phyloP scores from a whole-genome alignment of 2,329 filamentous ascomycete genomes.

The Blastomyces percursus region DNA sequence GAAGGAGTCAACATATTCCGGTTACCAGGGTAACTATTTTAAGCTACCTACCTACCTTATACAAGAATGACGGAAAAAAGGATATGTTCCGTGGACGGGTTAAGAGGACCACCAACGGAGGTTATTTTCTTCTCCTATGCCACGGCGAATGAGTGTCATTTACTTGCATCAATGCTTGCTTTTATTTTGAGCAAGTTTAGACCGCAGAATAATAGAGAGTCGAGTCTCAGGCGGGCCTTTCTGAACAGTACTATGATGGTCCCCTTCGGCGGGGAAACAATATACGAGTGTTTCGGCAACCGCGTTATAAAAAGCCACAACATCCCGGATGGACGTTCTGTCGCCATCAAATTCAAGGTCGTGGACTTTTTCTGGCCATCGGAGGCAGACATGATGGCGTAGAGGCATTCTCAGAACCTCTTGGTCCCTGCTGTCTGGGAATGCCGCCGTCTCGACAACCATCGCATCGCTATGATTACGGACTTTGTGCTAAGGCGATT shows the following conservation, averaged over 20 bases:
- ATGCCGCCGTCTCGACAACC: slow-evolving; percentile 2
- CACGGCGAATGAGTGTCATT: no score
- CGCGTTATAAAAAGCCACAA: slow-evolving; percentile 7
- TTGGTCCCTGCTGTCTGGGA: slow-evolving; percentile 8
- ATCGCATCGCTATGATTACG: slow-evolving; percentile 5
- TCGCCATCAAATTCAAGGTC: slow-evolving; percentile 11
- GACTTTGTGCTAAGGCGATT: slow-evolving; percentile 10
- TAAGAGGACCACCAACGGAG: no score
- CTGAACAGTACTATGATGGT: slow-evolving; percentile 3
- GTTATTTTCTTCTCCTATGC: no score
- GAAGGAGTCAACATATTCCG: no score
- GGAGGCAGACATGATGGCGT: slow-evolving; percentile 12
- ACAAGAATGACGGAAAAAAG: no score
- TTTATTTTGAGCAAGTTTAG: slow-evolving; percentile 6
- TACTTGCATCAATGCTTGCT: slow-evolving; percentile 7
- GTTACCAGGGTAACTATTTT: no score
- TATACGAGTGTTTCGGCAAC: slow-evolving; percentile 10
- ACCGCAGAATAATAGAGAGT: slow-evolving; percentile 4
- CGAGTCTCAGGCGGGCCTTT: not conserved
- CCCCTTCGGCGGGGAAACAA: slow-evolving; percentile 6
- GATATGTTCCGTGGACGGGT: no score
- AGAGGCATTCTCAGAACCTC: slow-evolving; percentile 6
- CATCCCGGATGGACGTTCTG: slow-evolving; percentile 5
- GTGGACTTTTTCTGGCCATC: slow-evolving; percentile 2
- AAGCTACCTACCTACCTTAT: no score